phyloP scores from a whole-genome alignment of 176 grass and related monocot genomes.

The Dendrocalamus sinicus region DNA sequence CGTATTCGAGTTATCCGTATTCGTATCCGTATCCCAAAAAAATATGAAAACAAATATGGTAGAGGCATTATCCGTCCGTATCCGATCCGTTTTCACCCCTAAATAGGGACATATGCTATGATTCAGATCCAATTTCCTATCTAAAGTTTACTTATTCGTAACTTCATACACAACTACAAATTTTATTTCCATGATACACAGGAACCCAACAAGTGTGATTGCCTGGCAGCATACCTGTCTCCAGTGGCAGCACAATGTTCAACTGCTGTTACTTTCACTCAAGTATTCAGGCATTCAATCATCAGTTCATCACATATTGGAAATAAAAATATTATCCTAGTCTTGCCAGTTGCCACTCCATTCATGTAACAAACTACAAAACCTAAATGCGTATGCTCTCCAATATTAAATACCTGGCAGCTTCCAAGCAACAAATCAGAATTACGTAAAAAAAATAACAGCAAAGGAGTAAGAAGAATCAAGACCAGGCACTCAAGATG shows the following conservation, averaged over 20 bases:
- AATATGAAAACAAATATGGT: too few relatives aligned
- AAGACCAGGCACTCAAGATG: slow-evolving; percentile 16
- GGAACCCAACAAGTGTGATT: not conserved
- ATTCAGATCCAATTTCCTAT: not conserved
- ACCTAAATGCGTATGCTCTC: not conserved
- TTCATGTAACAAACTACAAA: not conserved
- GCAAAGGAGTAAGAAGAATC: not conserved
- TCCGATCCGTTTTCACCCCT: too few relatives aligned
- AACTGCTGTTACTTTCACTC: not conserved
- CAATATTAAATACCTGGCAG: not conserved
- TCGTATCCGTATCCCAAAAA: too few relatives aligned
- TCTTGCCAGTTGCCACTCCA: not conserved
- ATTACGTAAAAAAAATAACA: not conserved
- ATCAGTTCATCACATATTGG: not conserved
- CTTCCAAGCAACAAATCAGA: slow-evolving; percentile 9
- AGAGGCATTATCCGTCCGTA: too few relatives aligned
- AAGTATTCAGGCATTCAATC: not conserved
- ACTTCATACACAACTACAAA: not conserved
- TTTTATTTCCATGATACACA: not conserved
- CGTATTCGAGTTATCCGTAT: too few relatives aligned
- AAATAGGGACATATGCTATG: not conserved
- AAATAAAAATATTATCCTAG: not conserved
- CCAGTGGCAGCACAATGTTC: not conserved
- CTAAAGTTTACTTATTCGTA: not conserved
- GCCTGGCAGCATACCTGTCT: not conserved